These are phyloP conservation scores for Seiridium cupressi DNA, from an alignment of 2,329 filamentous ascomycete species.

Conservation along the genomic window DNA sequence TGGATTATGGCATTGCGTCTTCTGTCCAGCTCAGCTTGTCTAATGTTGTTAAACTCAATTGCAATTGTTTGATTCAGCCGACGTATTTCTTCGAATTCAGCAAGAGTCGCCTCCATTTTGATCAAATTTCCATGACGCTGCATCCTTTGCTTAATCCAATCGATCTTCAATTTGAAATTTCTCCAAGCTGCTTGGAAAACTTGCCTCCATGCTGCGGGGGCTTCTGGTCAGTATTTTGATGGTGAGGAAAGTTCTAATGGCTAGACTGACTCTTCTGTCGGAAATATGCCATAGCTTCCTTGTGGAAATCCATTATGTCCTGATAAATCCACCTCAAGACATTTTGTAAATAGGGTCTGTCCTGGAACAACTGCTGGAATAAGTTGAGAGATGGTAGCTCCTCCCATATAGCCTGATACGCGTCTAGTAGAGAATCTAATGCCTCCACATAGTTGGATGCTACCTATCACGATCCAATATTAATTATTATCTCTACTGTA, in stretches of 20 bases:
- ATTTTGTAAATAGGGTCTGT: not conserved
- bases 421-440: not conserved
- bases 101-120: not conserved
- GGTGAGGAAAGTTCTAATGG: not conserved
- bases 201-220: not conserved
- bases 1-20: no score
- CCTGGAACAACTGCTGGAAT: not conserved
- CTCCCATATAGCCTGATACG: conserved; percentile 1
- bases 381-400: not conserved
- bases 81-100: not conserved
- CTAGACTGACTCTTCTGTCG: not conserved
- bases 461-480: not conserved
- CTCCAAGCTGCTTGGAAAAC: not conserved
- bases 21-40: no score
- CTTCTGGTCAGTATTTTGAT: not conserved
- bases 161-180: not conserved
- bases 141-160: not conserved
- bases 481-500: not conserved
- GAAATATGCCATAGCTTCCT: conserved; percentile 1
- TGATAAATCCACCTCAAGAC: not conserved
- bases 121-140: not conserved
- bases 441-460: conserved; percentile 1
- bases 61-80: no score
- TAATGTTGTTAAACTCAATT: no score
- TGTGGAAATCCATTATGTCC: conserved; percentile 6